A percentile compares a stretch with the other conserved stretches of the same genome.
phyloP scores from a whole-genome alignment of 441 rosid genomes.

The Cnidoscolus chayamansa region DNA sequence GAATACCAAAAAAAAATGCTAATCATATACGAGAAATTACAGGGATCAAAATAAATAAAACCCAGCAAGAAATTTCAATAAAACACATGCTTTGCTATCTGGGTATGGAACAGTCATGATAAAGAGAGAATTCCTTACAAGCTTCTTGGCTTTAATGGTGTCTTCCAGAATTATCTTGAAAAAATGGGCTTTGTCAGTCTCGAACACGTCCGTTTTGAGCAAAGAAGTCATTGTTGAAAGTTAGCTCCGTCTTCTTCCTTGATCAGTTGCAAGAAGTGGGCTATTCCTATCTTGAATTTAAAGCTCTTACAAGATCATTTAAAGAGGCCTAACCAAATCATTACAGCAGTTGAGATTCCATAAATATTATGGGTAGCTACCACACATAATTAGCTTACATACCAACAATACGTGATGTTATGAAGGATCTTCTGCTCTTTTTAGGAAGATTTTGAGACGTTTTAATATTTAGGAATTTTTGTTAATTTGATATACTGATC shows the following conservation, averaged over 20 bases:
- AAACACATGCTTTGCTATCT: too few species aligned
- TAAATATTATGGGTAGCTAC: too few species aligned
- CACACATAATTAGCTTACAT: background rate
- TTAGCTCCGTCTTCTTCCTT: background rate
- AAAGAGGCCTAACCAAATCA: background rate
- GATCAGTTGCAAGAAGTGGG: background rate
- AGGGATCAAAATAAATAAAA: background rate
- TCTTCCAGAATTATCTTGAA: constrained; percentile 25
- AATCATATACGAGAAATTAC: too few species aligned
- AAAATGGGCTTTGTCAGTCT: constrained; percentile 20
- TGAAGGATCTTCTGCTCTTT: too few species aligned
- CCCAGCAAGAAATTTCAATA: background rate
- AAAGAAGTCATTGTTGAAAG: background rate
- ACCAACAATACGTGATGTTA: background rate
- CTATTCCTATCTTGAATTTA: background rate
- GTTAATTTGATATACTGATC: too few species aligned
- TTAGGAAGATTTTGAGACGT: too few species aligned
- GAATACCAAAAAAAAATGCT: too few species aligned
- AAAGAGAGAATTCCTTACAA: constrained; percentile 13
- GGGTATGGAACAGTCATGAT: too few species aligned
- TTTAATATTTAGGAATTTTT: too few species aligned
- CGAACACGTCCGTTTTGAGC: background rate
- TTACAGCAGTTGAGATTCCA: background rate
- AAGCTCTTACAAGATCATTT: background rate
- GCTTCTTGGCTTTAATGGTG: constrained; percentile 10